Conservation (phyloP, 192 early-diverging fungal species). For the Allomyces macrogynus region DNA sequence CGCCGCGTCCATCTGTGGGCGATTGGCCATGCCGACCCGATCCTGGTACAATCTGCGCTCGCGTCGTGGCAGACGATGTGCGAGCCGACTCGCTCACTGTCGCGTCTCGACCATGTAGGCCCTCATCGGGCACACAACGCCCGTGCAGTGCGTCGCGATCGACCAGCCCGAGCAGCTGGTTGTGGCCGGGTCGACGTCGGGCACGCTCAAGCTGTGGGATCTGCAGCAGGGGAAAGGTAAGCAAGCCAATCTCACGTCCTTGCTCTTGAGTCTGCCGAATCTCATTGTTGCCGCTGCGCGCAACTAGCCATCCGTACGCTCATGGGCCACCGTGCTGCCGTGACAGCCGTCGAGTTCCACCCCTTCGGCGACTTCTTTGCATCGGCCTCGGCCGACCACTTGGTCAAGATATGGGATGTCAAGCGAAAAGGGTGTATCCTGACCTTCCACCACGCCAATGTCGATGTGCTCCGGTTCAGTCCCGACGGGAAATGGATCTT, state of each 20-base stretch:
- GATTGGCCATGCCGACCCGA: conserved; percentile 20
- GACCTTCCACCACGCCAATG: conserved; percentile 14
- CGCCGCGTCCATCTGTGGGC: conserved; percentile 33
- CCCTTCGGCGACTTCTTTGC: conserved; percentile 49
- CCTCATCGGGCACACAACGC: conserved; percentile 19
- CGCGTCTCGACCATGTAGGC: conserved; percentile 7
- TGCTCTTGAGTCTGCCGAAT: too few species aligned
- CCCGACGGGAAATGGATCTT: conserved; percentile 40
- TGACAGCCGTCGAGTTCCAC: conserved; percentile 28
- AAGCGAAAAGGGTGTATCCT: conserved; percentile 38
- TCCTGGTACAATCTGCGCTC: conserved; percentile 18
- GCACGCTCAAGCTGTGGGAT: conserved; percentile 42
- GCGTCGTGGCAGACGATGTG: too few species aligned
- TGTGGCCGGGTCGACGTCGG: conserved; percentile 25
- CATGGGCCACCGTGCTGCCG: conserved; percentile 21
- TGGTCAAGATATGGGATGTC: conserved; percentile 42
- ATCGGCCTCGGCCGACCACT: conserved; percentile 26
- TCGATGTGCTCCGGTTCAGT: conserved; percentile 22
- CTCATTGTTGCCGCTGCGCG: too few species aligned
- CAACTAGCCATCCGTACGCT: conserved; percentile 34
- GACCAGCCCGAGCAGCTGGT: conserved; percentile 39
- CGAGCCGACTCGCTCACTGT: neutral
- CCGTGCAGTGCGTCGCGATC: conserved; percentile 26
- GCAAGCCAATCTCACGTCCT: too few species aligned
- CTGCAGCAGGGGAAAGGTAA: conserved; percentile 33